Base-by-base conservation (phyloP, 176 grass and related monocot genomes). In the Triticum timopheevii region DNA sequence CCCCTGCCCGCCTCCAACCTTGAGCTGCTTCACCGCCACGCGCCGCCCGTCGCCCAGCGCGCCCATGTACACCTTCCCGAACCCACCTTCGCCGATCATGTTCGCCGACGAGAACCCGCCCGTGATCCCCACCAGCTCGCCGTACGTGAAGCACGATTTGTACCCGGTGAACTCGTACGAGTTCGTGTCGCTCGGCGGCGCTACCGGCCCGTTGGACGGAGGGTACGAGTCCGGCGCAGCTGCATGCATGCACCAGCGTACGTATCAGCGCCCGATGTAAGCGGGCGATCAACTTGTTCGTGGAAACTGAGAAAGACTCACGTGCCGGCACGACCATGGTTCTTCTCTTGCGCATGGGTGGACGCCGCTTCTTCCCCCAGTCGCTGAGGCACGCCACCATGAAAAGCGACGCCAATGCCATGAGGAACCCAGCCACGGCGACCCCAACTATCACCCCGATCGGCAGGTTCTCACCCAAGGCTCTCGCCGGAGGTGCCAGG, bases 21-120 rank as follows among this genome's bases (percentile, higher is more conserved):
- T 93, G 65, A 95, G 93, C 67, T 95, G 93, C 81, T 98, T 98
- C 87, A 98, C 93, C 45, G 95, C 95, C 69, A 95, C 93, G 42
- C 85, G 77, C 74, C 94, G 84, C 74, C 91, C 95, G 80, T 90
- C 88, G 39, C 74, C 82, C 16, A 95, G 68, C 34, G 65, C 44
- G 12, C 93, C 93, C 42, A 80, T 36, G 83, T 92, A 92, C 77
- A 95, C 93, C 47, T 87, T 90, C 34, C 93, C 93, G 72, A 95
- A 95, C 42, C 93, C 90, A 39, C 93, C 93, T 59, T 95, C 88
- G 22, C 93, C 93, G 81, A 95, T 83, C 79, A 90, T 79, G 31
- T 88, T 95, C 59, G 0, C 68, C 27, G 30, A 20, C 77, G 88
- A 12, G 83, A 95, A 95, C n/a, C 85, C 88, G 81, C 81, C 66